Evolutionary conservation across 2,329 filamentous ascomycete species (phyloP).

Genomic region (Trematosphaeria pertusa): DNA sequence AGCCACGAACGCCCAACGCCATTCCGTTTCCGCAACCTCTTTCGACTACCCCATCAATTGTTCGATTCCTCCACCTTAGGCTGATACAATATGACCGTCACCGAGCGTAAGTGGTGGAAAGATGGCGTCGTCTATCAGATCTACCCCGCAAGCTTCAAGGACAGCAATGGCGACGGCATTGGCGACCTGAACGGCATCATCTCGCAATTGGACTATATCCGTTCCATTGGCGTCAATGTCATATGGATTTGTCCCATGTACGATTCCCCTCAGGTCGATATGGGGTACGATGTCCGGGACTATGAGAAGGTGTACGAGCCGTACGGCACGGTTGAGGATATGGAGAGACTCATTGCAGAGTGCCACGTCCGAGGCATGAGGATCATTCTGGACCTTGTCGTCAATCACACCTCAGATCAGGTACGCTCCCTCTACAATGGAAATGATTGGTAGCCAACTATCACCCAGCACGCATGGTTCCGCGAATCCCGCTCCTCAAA

Average conservation of each 20-base stretch:
- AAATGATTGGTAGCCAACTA: conserved; percentile 6
- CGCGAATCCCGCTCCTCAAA: conserved; percentile 60
- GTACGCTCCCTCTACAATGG: conserved; percentile 17
- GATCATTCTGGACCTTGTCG: conserved; percentile 49
- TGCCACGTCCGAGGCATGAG: conserved; percentile 47
- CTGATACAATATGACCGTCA: conserved; percentile 41
- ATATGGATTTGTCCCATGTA: conserved; percentile 52
- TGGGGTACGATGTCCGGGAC: conserved; percentile 50
- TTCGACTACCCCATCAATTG: not conserved
- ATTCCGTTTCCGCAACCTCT: not conserved
- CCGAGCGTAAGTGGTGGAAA: conserved; percentile 63
- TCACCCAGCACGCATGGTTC: conserved; percentile 65
- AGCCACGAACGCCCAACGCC: conserved; percentile 7
- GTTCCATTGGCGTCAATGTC: conserved; percentile 53
- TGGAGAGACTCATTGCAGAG: conserved; percentile 46
- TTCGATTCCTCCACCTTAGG: no score
- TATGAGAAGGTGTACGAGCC: conserved; percentile 49
- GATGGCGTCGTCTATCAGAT: conserved; percentile 67
- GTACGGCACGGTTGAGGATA: conserved; percentile 49
- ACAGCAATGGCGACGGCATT: conserved; percentile 62
- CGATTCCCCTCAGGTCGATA: conserved; percentile 56
- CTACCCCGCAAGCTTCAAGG: conserved; percentile 68
- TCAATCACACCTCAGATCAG: conserved; percentile 50
- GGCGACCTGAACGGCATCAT: conserved; percentile 67
- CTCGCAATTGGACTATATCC: conserved; percentile 62